A percentile compares a stretch with the other conserved stretches of the same genome.
Conservation (phyloP, 2,329 filamentous ascomycete genomes). For the Thermomyces lanuginosus region DNA sequence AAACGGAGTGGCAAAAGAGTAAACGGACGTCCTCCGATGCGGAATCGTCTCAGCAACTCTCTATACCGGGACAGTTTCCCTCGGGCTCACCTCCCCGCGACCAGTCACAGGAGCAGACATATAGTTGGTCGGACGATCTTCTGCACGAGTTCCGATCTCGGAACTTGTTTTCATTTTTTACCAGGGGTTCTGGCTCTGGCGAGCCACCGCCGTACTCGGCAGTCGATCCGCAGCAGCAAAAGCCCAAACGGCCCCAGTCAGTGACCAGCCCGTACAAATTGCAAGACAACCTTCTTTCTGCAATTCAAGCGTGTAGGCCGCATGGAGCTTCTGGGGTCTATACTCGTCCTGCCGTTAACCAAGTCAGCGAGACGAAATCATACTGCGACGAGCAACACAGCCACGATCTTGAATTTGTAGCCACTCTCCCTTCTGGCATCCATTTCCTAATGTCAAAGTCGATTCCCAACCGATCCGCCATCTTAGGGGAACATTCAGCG, state of each 20-base stretch:
- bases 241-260: slow-evolving; percentile 16
- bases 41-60: slow-evolving; percentile 18
- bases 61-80: slow-evolving; percentile 61
- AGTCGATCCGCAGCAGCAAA: slow-evolving; percentile 17
- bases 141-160: slow-evolving; percentile 30
- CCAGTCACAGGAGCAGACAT: too few relatives aligned
- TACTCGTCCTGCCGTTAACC: slow-evolving; percentile 51
- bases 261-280: slow-evolving; percentile 26
- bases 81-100: slow-evolving; percentile 25
- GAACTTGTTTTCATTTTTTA: slow-evolving; percentile 52
- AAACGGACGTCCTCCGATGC: slow-evolving; percentile 14
- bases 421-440: slow-evolving; percentile 54
- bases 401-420: slow-evolving; percentile 55
- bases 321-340: slow-evolving; percentile 62
- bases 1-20: slow-evolving; percentile 32
- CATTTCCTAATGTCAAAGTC: slow-evolving; percentile 54
- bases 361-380: slow-evolving; percentile 64
- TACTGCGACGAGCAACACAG: slow-evolving; percentile 70
- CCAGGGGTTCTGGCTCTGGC: slow-evolving; percentile 43
- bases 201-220: slow-evolving; percentile 26
- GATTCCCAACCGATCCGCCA: slow-evolving; percentile 35
- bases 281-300: slow-evolving; percentile 46
- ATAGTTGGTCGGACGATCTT: slow-evolving; percentile 9
- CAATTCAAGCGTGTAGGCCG: slow-evolving; percentile 60
- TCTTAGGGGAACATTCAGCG: slow-evolving; percentile 44